Evolutionary conservation across 257 asterid species (phyloP).

Genomic region (Lantana camara): DNA sequence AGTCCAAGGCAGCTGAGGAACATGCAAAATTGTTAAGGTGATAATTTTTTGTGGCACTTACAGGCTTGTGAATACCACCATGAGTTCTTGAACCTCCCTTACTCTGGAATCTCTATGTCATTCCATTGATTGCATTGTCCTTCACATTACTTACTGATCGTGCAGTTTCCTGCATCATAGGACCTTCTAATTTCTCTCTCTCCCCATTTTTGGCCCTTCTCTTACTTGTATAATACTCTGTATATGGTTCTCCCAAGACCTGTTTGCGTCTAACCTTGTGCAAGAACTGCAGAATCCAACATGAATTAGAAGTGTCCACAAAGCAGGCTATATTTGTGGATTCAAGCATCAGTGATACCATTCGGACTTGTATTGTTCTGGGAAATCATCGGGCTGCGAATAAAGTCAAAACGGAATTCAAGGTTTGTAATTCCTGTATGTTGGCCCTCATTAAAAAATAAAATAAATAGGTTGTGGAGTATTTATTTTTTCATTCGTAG

Average conservation of each 20-base stretch:
- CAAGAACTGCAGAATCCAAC: conserved; percentile 67
- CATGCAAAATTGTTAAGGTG: conserved; percentile 94
- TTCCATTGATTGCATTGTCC: conserved; percentile 17
- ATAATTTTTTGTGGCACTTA: conserved; percentile 7
- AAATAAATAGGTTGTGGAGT: background rate
- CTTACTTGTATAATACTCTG: background rate
- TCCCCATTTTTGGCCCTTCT: background rate
- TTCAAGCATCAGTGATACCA: conserved; percentile 95
- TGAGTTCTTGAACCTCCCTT: conserved; percentile 6
- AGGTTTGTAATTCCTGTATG: conserved; percentile 58
- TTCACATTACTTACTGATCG: conserved; percentile 8
- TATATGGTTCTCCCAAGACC: conserved; percentile 11
- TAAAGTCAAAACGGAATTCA: conserved; percentile 79
- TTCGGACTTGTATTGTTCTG: conserved; percentile 89
- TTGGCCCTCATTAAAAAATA: conserved; percentile 20
- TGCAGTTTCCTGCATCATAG: conserved; percentile 4
- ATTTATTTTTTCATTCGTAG: conserved; percentile 4
- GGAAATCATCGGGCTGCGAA: conserved; percentile 87
- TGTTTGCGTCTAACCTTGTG: conserved; percentile 23
- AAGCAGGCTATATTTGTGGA: conserved; percentile 94
- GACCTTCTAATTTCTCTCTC: background rate
- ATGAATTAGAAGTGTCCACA: conserved; percentile 75
- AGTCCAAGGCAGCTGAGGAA: conserved; percentile 98
- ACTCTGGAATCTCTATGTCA: background rate
- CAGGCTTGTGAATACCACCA: conserved; percentile 13